phyloP scores from a whole-genome alignment of 2,329 filamentous ascomycete species.

The Colletotrichum viniferum region DNA sequence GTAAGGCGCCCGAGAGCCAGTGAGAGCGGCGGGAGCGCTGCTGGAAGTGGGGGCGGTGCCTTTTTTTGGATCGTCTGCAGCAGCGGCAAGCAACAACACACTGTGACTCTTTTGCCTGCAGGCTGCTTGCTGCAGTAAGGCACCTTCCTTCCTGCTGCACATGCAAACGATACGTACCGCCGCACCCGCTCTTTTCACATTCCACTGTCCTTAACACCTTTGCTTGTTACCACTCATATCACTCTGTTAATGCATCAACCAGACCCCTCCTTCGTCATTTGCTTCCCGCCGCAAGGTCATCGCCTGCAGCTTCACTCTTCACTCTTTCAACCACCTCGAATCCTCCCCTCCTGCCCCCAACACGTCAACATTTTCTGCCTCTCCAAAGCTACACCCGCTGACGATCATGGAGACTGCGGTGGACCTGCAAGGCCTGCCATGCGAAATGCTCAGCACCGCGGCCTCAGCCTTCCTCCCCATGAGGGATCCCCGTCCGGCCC shows the following conservation, averaged over 20 bases:
- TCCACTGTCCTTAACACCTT: not conserved
- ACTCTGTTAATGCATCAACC: not conserved
- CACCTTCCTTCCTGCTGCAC: not conserved
- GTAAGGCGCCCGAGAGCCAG: not conserved
- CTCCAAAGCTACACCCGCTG: not conserved
- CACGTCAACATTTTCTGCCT: not conserved
- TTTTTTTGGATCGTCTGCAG: conserved; percentile 7
- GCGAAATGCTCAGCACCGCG: not conserved
- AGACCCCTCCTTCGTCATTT: not conserved
- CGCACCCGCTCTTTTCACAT: not conserved
- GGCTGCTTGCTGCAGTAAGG: not conserved
- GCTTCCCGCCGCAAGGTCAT: not conserved
- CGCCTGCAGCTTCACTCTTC: not conserved
- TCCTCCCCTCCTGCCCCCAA: not conserved
- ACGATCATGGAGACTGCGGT: not conserved
- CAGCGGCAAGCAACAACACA: not conserved
- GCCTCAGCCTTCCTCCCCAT: not conserved
- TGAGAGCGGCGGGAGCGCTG: not conserved
- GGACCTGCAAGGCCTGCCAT: not conserved
- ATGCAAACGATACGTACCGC: not conserved
- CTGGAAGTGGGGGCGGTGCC: not conserved
- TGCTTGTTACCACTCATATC: too few species aligned
- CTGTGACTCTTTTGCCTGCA: not conserved
- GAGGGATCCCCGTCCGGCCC: not conserved
- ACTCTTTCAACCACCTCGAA: not conserved